Base-by-base conservation (phyloP, 164 flowering plant species). In the grape (Vitis vinifera) region DNA sequence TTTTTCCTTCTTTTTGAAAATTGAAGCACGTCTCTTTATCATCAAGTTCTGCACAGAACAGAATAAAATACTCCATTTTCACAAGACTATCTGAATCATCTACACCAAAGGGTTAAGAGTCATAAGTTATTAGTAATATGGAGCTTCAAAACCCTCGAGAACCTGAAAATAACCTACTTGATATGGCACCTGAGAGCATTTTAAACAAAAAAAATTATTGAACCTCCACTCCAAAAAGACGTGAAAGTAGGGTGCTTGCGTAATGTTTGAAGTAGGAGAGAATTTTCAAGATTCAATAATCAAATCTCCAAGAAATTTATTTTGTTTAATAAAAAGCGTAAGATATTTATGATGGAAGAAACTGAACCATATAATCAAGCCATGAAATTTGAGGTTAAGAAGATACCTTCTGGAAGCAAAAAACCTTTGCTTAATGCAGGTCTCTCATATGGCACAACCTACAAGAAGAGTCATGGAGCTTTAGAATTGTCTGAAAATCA, bases 391-490 rank as follows among this genome's bases (percentile, higher is more conserved):
- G 6, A 57, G 17, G 1, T 10, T 10, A 59, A 50, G 15, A 52
- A 63, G 60, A 67, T 82, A 95, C 99, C 93, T 83, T 95, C 98
- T 15, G 97, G 99, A 70, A 91, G 93, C 68, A 95, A 75, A 80
- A 73, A 90, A 5, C 97, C 98, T 86, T 95, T 95, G 87, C 98
- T 93, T 64, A 95, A 71, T 51, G 94, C 98, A 56, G 99, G 98
- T 76, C 99, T 87, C 76, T 93, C 99, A 76, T 95, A 93, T 51
- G 99, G 98, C 37, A 86, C 89, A 78, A 93, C 94, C 99, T 94
- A 78, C 66, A 71, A 79, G 52, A 67, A 44, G 58, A 61, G 10
- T 37, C 7, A 6, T 37, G 44, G 4, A 37, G 0, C 44, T 37
- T 37, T 6, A 37, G 7, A 37, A 37, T 37, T 37, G 2, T 37